These are phyloP conservation scores for Halocafeteria seosinensis DNA, from an alignment of 108 stramenopile species.

Conservation along the genomic window DNA sequence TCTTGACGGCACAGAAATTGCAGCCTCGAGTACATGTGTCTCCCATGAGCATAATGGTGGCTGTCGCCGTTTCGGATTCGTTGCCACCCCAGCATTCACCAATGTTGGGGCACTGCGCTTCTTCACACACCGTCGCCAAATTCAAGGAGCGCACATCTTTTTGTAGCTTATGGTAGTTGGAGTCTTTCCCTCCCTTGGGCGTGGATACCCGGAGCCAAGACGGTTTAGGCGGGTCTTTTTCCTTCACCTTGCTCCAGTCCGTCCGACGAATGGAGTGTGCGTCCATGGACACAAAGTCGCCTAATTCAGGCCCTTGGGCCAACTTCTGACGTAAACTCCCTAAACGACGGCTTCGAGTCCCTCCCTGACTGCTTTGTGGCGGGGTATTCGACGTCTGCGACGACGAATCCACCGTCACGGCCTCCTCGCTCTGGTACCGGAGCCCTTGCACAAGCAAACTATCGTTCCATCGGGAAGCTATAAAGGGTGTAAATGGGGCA, in stretches of 20 bases:
- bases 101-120: slow-evolving; percentile 95
- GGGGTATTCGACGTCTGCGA: too few species aligned
- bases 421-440: too few species aligned
- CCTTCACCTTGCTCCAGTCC: not conserved
- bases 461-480: too few species aligned
- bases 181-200: slow-evolving; percentile 5
- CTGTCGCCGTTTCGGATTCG: slow-evolving; percentile 55
- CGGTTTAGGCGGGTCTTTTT: slow-evolving; percentile 8
- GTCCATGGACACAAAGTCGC: not conserved
- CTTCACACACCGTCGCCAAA: slow-evolving; percentile 87
- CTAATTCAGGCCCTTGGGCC: not conserved
- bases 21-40: slow-evolving; percentile 96
- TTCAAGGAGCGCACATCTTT: slow-evolving; percentile 39
- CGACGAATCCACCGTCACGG: too few species aligned
- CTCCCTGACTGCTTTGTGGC: too few species aligned
- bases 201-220: slow-evolving; percentile 1
- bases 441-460: too few species aligned
- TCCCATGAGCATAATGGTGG: slow-evolving; percentile 95
- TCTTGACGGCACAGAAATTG: slow-evolving; percentile 92
- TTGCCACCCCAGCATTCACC: slow-evolving; percentile 96
- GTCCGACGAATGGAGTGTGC: not conserved
- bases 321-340: too few species aligned
- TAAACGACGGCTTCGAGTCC: too few species aligned
- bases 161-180: slow-evolving; percentile 23
- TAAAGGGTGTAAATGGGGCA: too few species aligned